Conservation (phyloP, 1,284 basidiomycete species). For the Sanguinoderma infundibulare region DNA sequence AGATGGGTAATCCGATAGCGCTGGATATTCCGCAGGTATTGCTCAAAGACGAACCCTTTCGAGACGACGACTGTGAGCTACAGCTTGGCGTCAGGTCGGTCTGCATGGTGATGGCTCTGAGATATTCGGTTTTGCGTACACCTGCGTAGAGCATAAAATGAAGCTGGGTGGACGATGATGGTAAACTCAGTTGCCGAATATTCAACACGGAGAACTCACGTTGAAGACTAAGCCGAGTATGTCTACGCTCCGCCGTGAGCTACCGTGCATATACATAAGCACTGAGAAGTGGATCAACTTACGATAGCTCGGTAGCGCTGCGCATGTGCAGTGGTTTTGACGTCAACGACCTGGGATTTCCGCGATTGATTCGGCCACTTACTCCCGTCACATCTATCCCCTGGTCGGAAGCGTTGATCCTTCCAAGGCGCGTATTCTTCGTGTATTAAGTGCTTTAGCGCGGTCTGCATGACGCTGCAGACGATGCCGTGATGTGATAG, state of each 20-base stretch:
- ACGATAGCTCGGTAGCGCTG: constrained; percentile 37
- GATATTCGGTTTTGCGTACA: neutral
- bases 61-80: constrained; percentile 59
- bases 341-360: neutral
- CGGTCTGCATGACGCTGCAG: constrained; percentile 66
- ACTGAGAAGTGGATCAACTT: neutral
- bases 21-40: constrained; percentile 71
- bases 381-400: constrained; percentile 59
- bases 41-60: constrained; percentile 68
- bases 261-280: too few relatives aligned
- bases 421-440: constrained; percentile 39
- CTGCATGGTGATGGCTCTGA: neutral
- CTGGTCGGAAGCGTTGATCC: constrained; percentile 48
- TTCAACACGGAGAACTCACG: neutral
- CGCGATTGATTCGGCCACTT: constrained; percentile 26
- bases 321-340: neutral
- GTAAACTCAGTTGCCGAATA: neutral
- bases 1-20: constrained; percentile 68
- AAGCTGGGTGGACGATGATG: neutral
- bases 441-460: constrained; percentile 50
- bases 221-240: constrained; percentile 39
- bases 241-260: constrained; percentile 47
- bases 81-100: too few relatives aligned
- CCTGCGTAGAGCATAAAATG: neutral
- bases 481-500: constrained; percentile 73